Conservation (phyloP, 768 basidiomycete genomes). For the Auricularia heimuer region DNA sequence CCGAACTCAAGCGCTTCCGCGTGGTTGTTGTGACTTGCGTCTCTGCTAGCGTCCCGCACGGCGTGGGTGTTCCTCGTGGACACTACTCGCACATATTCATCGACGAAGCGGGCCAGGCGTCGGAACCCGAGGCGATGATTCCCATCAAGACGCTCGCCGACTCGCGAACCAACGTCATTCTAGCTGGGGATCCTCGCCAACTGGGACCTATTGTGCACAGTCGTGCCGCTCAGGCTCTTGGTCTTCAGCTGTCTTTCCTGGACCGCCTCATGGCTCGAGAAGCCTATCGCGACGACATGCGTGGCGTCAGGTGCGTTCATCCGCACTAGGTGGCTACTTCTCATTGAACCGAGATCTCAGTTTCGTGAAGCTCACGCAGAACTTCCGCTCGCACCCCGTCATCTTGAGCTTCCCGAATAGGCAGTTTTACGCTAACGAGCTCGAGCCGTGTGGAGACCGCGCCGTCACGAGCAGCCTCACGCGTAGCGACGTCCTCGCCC, state of each 20-base stretch:
- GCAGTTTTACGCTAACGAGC: conserved; percentile 45
- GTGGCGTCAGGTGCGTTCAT: background rate
- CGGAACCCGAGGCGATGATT: conserved; percentile 57
- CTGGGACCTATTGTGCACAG: conserved; percentile 62
- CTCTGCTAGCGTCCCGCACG: conserved; percentile 45
- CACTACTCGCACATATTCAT: conserved; percentile 62
- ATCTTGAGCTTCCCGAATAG: conserved; percentile 56
- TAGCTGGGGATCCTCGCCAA: conserved; percentile 65
- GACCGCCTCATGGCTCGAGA: conserved; percentile 47
- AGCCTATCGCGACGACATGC: conserved; percentile 20
- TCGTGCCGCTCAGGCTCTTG: conserved; percentile 42
- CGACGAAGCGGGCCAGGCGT: conserved; percentile 66
- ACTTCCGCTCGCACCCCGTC: conserved; percentile 53
- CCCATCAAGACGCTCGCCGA: conserved; percentile 51
- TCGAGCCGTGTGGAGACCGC: conserved; percentile 36
- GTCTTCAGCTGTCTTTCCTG: conserved; percentile 49
- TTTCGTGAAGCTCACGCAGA: conserved; percentile 51
- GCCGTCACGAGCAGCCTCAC: conserved; percentile 28
- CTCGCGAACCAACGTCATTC: conserved; percentile 42
- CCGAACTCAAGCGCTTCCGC: conserved; percentile 31
- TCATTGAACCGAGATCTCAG: conserved; percentile 20
- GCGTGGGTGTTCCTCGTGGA: conserved; percentile 47
- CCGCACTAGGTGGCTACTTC: background rate
- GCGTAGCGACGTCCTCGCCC: conserved; percentile 32
- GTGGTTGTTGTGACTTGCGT: conserved; percentile 57